A percentile compares a stretch with the other conserved stretches of the same genome.
Conservation (phyloP, 2,329 filamentous ascomycete species). For the Sporothrix schenckii region DNA sequence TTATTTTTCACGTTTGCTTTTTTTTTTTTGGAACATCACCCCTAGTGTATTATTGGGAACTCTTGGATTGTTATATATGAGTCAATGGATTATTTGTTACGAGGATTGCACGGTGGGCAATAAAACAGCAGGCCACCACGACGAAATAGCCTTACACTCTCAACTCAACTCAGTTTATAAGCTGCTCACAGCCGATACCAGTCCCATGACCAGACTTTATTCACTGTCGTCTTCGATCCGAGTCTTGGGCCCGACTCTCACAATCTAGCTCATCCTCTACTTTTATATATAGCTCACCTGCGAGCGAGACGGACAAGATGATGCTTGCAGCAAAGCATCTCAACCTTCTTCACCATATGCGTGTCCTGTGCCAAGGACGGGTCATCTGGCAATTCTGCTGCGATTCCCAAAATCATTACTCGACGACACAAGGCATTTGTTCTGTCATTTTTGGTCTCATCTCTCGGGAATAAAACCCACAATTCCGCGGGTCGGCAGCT, state of each 20-base stretch:
- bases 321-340: conserved; percentile 3
- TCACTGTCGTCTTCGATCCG: neutral
- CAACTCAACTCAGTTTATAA: conserved; percentile 20
- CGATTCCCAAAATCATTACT: neutral
- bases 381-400: neutral
- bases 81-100: conserved; percentile 15
- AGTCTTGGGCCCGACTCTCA: too few relatives aligned
- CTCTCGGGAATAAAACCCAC: conserved; percentile 5
- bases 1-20: neutral
- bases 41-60: conserved; percentile 14
- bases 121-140: neutral
- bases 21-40: neutral
- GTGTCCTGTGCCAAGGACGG: conserved; percentile 4
- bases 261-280: too few relatives aligned
- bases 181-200: neutral
- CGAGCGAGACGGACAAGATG: neutral
- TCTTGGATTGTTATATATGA: conserved; percentile 7
- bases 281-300: neutral
- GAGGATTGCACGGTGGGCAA: conserved; percentile 8
- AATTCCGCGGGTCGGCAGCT: conserved; percentile 27
- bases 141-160: conserved; percentile 28
- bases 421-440: neutral
- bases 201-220: neutral
- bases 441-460: neutral
- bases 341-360: neutral